Evolutionary conservation across 2,329 filamentous ascomycete species (phyloP), one percentile per base, ranked within the genome.

Genomic region (Chrysosporium keratinophilum): DNA sequence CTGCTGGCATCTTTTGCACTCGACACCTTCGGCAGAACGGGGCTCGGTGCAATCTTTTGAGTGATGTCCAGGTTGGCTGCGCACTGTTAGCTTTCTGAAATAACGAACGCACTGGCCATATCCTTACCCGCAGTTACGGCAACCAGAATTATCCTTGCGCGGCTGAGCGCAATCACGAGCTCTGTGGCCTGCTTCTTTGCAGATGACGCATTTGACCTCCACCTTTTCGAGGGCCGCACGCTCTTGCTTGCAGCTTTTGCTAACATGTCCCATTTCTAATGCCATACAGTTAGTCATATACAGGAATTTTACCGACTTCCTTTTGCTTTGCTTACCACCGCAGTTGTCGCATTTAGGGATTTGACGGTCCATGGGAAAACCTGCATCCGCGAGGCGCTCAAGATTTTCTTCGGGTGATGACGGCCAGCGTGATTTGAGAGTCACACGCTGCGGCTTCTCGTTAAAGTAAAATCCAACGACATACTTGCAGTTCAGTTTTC

Each of bases 321-420:
- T 17, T 2, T 35, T 31, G 10, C 28, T 33, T 14, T 40, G 39
- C 42, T 65, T 67, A 72, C 73, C 68, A 40, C 69, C 67, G 57
- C 78, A 80, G 58, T 78, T 78, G 48, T 37, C 53, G 58, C 78
- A 80, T 60, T 76, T 76, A 4, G 71, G 71, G 35, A 78, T 63
- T 54, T 74, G 67, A 42, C 74, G 71, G 54, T 79, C 75, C 54
- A 75, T 70, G 1, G 74, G 69, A 23, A 76, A 63, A 10, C 78
- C 78, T 19, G 77, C 76, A 60, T 79, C 69, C 11, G 61, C 67
- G 14, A 81, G 70, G 51, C 78, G 77, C 49, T 70, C 65, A 9
- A 77, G 57, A 58, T 80, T 81, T 19, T 78, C 74, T 42, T 77
- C 76, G 0, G 67, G 57, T 5, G 66, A 66, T 9, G 61, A 56